These are phyloP conservation scores for Lasiodiplodia sp. DNA, from an alignment of 2,329 filamentous ascomycete species.

Conservation along the genomic window DNA sequence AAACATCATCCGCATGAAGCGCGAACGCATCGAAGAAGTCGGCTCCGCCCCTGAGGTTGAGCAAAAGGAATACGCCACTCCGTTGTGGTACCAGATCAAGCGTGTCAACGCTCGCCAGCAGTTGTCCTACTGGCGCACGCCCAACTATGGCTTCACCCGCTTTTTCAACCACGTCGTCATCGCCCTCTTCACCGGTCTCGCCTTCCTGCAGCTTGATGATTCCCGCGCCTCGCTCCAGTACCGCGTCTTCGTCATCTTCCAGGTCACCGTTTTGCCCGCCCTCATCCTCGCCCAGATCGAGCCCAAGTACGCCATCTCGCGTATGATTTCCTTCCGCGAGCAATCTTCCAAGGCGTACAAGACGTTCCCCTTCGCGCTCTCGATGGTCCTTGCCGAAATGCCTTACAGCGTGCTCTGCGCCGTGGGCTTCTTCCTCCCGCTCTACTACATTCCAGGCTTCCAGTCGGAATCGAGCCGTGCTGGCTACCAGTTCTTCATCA, in stretches of 20 bases:
- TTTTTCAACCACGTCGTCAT: conserved; percentile 85
- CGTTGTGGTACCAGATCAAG: conserved; percentile 79
- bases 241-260: conserved; percentile 89
- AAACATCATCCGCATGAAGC: conserved; percentile 72
- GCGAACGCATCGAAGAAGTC: conserved; percentile 61
- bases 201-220: conserved; percentile 79
- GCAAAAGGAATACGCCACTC: conserved; percentile 83
- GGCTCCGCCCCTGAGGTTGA: conserved; percentile 53
- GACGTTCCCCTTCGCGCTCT: conserved; percentile 76
- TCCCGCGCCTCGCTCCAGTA: conserved; percentile 81
- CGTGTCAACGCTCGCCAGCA: conserved; percentile 77
- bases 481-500: conserved; percentile 86
- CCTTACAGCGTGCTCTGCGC: conserved; percentile 84
- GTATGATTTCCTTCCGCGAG: conserved; percentile 86
- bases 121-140: conserved; percentile 82
- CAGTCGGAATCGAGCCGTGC: conserved; percentile 68
- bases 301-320: conserved; percentile 80
- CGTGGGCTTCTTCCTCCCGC: conserved; percentile 78
- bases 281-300: conserved; percentile 86
- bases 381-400: conserved; percentile 83
- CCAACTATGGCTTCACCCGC: conserved; percentile 88
- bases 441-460: conserved; percentile 87
- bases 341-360: conserved; percentile 86
- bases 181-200: conserved; percentile 78
- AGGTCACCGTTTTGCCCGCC: conserved; percentile 82